Conservation (phyloP, 768 basidiomycete genomes). For the Crassisporium funariophilum region DNA sequence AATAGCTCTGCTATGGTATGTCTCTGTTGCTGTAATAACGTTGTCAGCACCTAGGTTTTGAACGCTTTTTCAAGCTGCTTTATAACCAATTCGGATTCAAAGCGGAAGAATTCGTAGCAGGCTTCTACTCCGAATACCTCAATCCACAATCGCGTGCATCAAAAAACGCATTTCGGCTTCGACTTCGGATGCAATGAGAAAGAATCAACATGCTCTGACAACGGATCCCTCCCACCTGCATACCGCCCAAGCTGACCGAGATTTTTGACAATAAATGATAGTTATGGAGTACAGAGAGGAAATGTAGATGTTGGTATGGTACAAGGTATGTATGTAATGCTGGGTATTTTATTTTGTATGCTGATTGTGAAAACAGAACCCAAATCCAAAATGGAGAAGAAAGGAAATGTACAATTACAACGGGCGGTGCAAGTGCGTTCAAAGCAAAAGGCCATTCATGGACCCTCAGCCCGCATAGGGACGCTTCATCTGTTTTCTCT, state of each 20-base stretch:
- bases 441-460: background rate
- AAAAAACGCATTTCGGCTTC: conserved; percentile 79
- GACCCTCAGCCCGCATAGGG: conserved; percentile 9
- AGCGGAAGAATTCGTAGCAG: conserved; percentile 79
- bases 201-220: too few relatives aligned
- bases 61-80: conserved; percentile 51
- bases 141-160: conserved; percentile 68
- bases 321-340: background rate
- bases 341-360: too few relatives aligned
- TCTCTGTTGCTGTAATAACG: background rate
- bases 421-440: too few relatives aligned
- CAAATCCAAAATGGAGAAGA: too few relatives aligned
- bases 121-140: conserved; percentile 83
- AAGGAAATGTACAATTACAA: too few relatives aligned
- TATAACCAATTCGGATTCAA: conserved; percentile 91
- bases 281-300: background rate
- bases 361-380: background rate
- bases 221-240: too few relatives aligned
- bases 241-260: background rate
- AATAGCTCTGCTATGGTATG: conserved; percentile 80
- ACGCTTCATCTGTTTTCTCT: conserved; percentile 5
- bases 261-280: background rate
- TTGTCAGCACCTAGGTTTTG: too few relatives aligned
- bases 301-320: background rate
- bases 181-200: conserved; percentile 60